phyloP scores from a whole-genome alignment of 345 rosid genomes.

The Gossypioides kirkii region DNA sequence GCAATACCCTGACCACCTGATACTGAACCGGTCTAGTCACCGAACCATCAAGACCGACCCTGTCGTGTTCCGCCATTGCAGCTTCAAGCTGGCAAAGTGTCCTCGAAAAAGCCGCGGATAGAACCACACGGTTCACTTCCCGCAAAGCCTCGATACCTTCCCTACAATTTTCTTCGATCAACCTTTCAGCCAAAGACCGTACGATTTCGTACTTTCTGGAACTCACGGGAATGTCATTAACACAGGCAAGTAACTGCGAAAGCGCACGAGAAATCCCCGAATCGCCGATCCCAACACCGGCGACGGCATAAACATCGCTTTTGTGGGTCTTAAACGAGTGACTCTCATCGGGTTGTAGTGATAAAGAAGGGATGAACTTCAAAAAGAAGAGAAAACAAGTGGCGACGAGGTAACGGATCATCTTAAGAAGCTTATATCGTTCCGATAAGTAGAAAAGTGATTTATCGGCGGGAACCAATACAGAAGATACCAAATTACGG shows the following conservation, averaged over 20 bases:
- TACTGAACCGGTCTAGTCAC: slow-evolving; percentile 19
- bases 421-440: slow-evolving; percentile 42
- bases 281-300: slow-evolving; percentile 20
- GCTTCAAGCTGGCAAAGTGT: slow-evolving; percentile 55
- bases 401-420: slow-evolving; percentile 41
- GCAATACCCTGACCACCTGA: slow-evolving; percentile 38
- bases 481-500: slow-evolving; percentile 46
- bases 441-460: slow-evolving; percentile 43
- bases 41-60: slow-evolving; percentile 11
- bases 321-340: slow-evolving; percentile 9
- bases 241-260: slow-evolving; percentile 47
- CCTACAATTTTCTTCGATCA: slow-evolving; percentile 61
- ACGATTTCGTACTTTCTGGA: slow-evolving; percentile 80
- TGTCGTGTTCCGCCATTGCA: slow-evolving; percentile 34
- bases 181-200: slow-evolving; percentile 63
- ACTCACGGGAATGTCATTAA: slow-evolving; percentile 69
- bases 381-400: slow-evolving; percentile 56
- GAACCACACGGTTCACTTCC: slow-evolving; percentile 51
- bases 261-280: slow-evolving; percentile 72
- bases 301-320: neutral
- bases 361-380: slow-evolving; percentile 43
- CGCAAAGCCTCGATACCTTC: slow-evolving; percentile 39
- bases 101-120: slow-evolving; percentile 62
- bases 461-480: slow-evolving; percentile 57
- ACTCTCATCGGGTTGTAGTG: neutral